Conservation (phyloP, 2,329 filamentous ascomycete genomes). For the Fragosphaeria purpurea region DNA sequence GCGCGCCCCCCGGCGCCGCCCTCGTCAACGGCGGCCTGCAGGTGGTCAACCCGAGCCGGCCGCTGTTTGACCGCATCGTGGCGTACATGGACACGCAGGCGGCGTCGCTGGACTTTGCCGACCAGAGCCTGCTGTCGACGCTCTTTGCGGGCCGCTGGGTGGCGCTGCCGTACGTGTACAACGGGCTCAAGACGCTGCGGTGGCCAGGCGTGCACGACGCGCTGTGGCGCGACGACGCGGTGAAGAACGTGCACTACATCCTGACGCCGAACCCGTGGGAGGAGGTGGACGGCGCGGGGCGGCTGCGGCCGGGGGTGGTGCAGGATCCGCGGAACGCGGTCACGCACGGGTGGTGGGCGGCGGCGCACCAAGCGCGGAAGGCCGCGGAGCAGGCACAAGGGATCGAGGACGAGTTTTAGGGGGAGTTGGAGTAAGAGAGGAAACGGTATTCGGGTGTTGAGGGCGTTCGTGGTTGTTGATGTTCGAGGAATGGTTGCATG, state of each 20-base stretch:
- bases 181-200: constrained; percentile 51
- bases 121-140: constrained; percentile 48
- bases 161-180: constrained; percentile 49
- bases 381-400: constrained; percentile 11
- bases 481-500: no score
- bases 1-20: constrained; percentile 32
- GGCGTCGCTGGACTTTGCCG: constrained; percentile 44
- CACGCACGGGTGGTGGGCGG: constrained; percentile 47
- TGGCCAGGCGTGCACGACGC: constrained; percentile 37
- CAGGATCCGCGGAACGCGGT: constrained; percentile 30
- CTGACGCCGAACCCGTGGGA: constrained; percentile 51
- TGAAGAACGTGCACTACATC: constrained; percentile 55
- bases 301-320: constrained; percentile 21
- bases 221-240: constrained; percentile 47
- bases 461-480: no score
- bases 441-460: no score
- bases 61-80: constrained; percentile 40
- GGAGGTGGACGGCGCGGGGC: constrained; percentile 33
- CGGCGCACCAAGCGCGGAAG: constrained; percentile 30
- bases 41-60: constrained; percentile 42
- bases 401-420: constrained; percentile 12
- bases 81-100: constrained; percentile 36
- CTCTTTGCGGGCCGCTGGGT: constrained; percentile 48
- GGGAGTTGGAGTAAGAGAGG: no score
- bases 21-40: constrained; percentile 48